phyloP scores from a whole-genome alignment of 768 basidiomycete species.

The Exidia glandulosa region DNA sequence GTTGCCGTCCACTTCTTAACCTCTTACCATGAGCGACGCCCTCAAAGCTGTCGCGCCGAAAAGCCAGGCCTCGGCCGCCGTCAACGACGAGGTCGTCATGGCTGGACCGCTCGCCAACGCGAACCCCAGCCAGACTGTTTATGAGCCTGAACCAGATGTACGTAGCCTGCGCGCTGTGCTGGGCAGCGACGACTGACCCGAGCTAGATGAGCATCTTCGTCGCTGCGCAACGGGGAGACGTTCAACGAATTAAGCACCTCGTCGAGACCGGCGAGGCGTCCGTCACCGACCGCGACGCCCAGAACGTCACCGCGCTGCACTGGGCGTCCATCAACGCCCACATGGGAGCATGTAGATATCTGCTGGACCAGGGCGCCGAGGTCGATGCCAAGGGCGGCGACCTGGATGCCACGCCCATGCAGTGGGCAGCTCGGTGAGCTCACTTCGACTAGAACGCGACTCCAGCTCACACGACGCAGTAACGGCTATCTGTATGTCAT shows the following conservation, averaged over 20 bases:
- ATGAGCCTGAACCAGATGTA: constrained; percentile 4
- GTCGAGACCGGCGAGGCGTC: constrained; percentile 59
- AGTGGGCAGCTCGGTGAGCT: constrained; percentile 77
- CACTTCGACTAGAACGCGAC: background rate
- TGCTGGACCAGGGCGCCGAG: constrained; percentile 88
- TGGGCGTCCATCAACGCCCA: constrained; percentile 99
- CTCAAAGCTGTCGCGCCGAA: constrained; percentile 5
- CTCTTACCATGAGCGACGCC: constrained; percentile 4
- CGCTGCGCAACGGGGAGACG: constrained; percentile 81
- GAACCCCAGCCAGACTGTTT: constrained; percentile 1
- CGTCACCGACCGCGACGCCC: constrained; percentile 71
- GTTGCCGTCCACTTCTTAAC: background rate
- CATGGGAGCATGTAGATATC: constrained; percentile 72
- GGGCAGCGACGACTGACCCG: background rate
- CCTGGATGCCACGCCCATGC: constrained; percentile 86
- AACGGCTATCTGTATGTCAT: constrained; percentile 95
- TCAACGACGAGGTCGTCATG: constrained; percentile 2
- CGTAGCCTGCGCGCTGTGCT: background rate
- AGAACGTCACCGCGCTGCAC: constrained; percentile 91
- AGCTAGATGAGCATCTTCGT: constrained; percentile 51
- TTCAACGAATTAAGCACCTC: constrained; percentile 48
- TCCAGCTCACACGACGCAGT: constrained; percentile 18
- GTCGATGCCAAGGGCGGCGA: constrained; percentile 93
- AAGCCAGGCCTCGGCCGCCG: constrained; percentile 1
- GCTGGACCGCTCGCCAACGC: constrained; percentile 1